Conservation (phyloP, 805 yeast genomes). For the Lipomyces spencermartinsiae region DNA sequence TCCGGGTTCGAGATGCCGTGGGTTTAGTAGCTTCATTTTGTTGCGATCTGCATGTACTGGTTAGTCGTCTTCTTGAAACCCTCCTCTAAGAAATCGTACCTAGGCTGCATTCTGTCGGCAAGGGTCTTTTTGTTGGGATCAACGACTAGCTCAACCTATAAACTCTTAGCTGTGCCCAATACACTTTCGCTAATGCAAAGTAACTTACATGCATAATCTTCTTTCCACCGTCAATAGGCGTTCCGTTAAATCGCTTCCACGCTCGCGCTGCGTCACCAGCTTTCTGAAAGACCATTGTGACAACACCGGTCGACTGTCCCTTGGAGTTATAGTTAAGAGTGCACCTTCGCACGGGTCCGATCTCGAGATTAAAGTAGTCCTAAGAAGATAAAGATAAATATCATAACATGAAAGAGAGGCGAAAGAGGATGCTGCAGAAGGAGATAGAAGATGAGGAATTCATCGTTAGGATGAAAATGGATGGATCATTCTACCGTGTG, state of each 20-base stretch:
- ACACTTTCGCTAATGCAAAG: slow-evolving; percentile 19
- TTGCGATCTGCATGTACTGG: slow-evolving; percentile 29
- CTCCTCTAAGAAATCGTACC: not conserved
- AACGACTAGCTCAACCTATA: slow-evolving; percentile 71
- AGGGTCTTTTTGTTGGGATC: slow-evolving; percentile 64
- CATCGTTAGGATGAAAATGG: slow-evolving; percentile 12
- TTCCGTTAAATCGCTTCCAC: slow-evolving; percentile 84
- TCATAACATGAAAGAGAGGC: slow-evolving; percentile 6
- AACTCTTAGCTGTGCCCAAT: not conserved
- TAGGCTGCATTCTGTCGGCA: slow-evolving; percentile 38
- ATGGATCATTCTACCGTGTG: not conserved
- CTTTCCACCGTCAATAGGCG: slow-evolving; percentile 90
- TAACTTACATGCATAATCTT: slow-evolving; percentile 63
- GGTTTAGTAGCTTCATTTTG: slow-evolving; percentile 16
- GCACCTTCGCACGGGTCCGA: slow-evolving; percentile 82
- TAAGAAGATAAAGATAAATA: slow-evolving; percentile 45
- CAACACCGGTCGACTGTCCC: slow-evolving; percentile 91
- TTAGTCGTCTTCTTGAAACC: slow-evolving; percentile 5
- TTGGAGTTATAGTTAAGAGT: slow-evolving; percentile 79
- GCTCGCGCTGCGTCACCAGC: slow-evolving; percentile 77
- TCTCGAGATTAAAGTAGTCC: slow-evolving; percentile 87
- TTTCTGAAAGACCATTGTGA: slow-evolving; percentile 78
- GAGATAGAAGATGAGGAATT: slow-evolving; percentile 7
- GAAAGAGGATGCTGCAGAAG: slow-evolving; percentile 7
- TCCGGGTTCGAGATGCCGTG: slow-evolving; percentile 15